Base-by-base conservation (phyloP, 2,329 filamentous ascomycete species). In the Colletotrichum orchidophilum region DNA sequence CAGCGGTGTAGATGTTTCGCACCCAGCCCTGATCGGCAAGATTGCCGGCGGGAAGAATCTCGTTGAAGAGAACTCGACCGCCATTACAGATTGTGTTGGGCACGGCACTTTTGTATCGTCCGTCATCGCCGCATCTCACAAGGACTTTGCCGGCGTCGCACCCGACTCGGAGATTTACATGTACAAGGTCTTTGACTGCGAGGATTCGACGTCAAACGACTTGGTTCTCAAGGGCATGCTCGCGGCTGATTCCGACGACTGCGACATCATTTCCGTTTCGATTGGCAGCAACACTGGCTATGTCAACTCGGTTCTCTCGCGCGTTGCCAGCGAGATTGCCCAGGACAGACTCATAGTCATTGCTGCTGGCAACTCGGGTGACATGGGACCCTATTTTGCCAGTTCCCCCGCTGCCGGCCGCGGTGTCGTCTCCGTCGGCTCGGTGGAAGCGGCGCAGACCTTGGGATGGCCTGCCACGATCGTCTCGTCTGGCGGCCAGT, bases 141-240 rank as follows among this genome's bases (percentile, higher is more conserved):
- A 55, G 4, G 66, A 73, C 59, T 71, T 75, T 31, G 26, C 63
- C 5, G 75, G 75, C 6, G 73, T 75, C 3, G 75, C 74, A 1
- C 74, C 75, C 5, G 76, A 66, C 21, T 70, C 75, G 3, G 66
- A 75, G 49, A 64, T 77, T 2, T 76, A 69, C 70, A 75, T 76
- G 75, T 77, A 77, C 73, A 75, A 75, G 55, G 65, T 76, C 63
- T 76, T 77, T 59, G 75, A 66, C 6, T 76, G 75, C 52, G 62
- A 54, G 7, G 60, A 26, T 11, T 55, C 35, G 15, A 75, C 74
- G 0, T 62, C 69, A 1, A 75, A 73, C 33, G 76, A 76, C 55
- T 52, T 76, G 24, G 68, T 77, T 6, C 59, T 76, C 35, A 73
- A 75, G 60, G 75, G 72, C 13, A 66, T 77, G 5, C 70, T 75